A percentile compares a stretch with the other conserved stretches of the same genome.
Conservation (phyloP, 169 alveolate genomes). For the Miamiensis avidus region DNA sequence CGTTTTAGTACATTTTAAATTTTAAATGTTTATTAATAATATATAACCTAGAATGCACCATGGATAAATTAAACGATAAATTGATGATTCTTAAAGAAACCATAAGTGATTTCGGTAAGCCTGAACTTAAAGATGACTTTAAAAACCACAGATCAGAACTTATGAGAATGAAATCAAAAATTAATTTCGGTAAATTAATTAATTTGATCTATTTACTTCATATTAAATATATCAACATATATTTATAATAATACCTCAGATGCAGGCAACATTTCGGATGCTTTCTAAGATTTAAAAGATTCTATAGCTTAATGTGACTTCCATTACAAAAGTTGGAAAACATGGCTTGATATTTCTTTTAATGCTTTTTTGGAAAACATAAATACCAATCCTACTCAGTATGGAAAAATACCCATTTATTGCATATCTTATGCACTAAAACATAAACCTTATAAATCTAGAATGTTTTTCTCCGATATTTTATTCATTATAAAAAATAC, state of each 20-base stretch:
- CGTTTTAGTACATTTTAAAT: too few species aligned
- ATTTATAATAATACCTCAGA: too few species aligned
- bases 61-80: too few species aligned
- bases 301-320: not conserved
- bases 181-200: too few species aligned
- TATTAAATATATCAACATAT: too few species aligned
- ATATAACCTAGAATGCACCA: too few species aligned
- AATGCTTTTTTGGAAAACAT: too few species aligned
- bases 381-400: not conserved
- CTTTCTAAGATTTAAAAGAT: not conserved
- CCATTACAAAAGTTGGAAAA: not conserved
- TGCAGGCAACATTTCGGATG: not conserved
- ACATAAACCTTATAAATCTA: not conserved
- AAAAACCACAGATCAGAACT: not conserved
- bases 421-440: not conserved
- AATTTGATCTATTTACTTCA: too few species aligned
- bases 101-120: not conserved
- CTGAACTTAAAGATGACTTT: not conserved
- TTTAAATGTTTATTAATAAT: too few species aligned
- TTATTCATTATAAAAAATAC: too few species aligned
- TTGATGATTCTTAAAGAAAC: too few species aligned
- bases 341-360: not conserved
- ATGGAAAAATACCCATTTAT: not conserved
- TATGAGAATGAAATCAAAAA: too few species aligned
- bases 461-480: not conserved